Conservation (phyloP, 2,329 filamentous ascomycete genomes). For the Pochonia chlamydosporia region DNA sequence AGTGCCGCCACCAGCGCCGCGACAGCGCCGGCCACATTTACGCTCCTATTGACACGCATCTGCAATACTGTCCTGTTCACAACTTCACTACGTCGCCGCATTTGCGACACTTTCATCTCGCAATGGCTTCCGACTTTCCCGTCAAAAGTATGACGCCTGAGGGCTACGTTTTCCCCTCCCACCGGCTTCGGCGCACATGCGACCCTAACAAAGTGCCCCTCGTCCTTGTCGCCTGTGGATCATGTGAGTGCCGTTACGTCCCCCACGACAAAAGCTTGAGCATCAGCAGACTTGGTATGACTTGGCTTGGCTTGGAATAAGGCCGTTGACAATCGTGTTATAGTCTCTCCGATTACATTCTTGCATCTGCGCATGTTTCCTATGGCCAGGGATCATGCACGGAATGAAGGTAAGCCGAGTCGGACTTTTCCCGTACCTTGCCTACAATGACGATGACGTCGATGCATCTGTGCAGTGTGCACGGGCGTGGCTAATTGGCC, state of each 20-base stretch:
- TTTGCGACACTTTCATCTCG: slow-evolving; percentile 6
- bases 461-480: no score
- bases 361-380: slow-evolving; percentile 83
- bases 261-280: no score
- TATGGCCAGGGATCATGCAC: slow-evolving; percentile 75
- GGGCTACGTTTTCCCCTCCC: slow-evolving; percentile 55
- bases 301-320: no score
- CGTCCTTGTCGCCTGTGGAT: slow-evolving; percentile 49
- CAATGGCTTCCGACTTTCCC: slow-evolving; percentile 25
- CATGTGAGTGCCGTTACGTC: slow-evolving; percentile 32
- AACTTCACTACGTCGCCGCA: background rate
- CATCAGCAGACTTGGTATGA: no score
- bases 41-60: background rate
- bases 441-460: background rate
- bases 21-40: no score
- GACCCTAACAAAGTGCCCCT: slow-evolving; percentile 23
- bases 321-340: no score
- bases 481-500: no score
- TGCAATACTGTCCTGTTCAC: background rate
- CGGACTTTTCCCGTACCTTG: background rate
- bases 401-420: slow-evolving; percentile 28
- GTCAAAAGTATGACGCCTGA: slow-evolving; percentile 27
- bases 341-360: slow-evolving; percentile 65
- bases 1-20: no score
- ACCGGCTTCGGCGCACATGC: slow-evolving; percentile 49